Evolutionary conservation across 495 filamentous ascomycete genomes (phyloP).

Genomic region (Xylaria curta): DNA sequence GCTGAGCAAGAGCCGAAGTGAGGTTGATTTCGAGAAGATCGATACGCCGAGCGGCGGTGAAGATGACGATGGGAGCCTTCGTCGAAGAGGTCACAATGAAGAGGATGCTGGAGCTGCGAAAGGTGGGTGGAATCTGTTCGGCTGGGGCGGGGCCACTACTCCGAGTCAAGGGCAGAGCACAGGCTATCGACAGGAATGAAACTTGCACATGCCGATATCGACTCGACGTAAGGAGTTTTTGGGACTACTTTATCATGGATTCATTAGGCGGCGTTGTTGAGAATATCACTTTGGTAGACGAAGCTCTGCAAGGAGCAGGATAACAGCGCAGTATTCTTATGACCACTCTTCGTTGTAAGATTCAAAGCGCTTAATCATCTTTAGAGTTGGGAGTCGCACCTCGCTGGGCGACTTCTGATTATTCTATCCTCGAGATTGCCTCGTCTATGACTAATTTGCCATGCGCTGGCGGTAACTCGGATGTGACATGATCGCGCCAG

Average conservation of each 20-base stretch:
- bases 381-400: conserved; percentile 30
- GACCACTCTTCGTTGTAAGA: conserved; percentile 1
- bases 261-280: conserved; percentile 24
- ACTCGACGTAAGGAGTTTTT: conserved; percentile 14
- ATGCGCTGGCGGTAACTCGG: conserved; percentile 5
- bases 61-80: conserved; percentile 45
- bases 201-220: neutral
- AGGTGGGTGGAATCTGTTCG: conserved; percentile 66
- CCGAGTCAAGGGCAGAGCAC: conserved; percentile 25
- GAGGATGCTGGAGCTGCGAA: conserved; percentile 27
- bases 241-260: conserved; percentile 15
- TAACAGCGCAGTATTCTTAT: conserved; percentile 19
- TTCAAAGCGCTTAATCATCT: conserved; percentile 24
- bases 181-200: conserved; percentile 21
- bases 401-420: conserved; percentile 29
- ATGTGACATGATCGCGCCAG: conserved; percentile 23
- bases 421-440: conserved; percentile 28
- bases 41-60: conserved; percentile 70
- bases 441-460: conserved; percentile 27
- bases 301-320: conserved; percentile 19
- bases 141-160: conserved; percentile 49
- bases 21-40: conserved; percentile 83
- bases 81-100: conserved; percentile 30
- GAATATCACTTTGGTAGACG: conserved; percentile 23
- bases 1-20: conserved; percentile 73